A percentile compares a stretch with the other conserved stretches of the same genome.
phyloP scores from a whole-genome alignment of 768 basidiomycete species.

The Lactifluus piperatus region DNA sequence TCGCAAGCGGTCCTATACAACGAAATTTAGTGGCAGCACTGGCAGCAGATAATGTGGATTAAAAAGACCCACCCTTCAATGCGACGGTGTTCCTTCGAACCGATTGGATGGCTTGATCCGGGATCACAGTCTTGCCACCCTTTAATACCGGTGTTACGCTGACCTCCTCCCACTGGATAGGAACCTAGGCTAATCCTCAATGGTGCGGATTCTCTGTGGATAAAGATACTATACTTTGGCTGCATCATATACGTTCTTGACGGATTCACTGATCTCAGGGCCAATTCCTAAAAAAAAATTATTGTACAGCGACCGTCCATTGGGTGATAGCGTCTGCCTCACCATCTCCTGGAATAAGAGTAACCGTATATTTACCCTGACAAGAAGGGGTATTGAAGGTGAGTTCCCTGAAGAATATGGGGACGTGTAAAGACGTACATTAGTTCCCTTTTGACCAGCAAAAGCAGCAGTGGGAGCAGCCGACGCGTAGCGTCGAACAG shows the following conservation, averaged over 20 bases:
- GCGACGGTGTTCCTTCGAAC: constrained; percentile 98
- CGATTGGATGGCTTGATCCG: constrained; percentile 80
- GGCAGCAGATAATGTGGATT: neutral
- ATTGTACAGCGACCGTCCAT: constrained; percentile 16
- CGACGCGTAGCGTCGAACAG: constrained; percentile 57
- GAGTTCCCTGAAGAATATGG: neutral
- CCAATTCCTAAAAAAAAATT: constrained; percentile 68
- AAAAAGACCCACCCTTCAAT: constrained; percentile 64
- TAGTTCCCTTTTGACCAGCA: constrained; percentile 79
- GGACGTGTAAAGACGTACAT: constrained; percentile 44
- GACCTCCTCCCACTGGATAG: constrained; percentile 99
- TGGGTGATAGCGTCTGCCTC: constrained; percentile 22
- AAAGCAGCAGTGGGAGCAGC: constrained; percentile 80
- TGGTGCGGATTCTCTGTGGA: neutral
- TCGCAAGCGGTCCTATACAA: constrained; percentile 81
- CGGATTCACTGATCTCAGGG: constrained; percentile 94
- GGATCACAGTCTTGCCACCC: constrained; percentile 95
- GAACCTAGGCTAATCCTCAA: constrained; percentile 49
- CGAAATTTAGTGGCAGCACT: neutral
- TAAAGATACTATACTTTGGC: constrained; percentile 53
- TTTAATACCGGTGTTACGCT: constrained; percentile 90
- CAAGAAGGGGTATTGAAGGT: neutral
- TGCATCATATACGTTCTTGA: constrained; percentile 87
- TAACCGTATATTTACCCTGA: constrained; percentile 94
- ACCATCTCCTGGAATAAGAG: constrained; percentile 97